A percentile compares a stretch with the other conserved stretches of the same genome.
Evolutionary conservation across 2,329 filamentous ascomycete genomes (phyloP).

Genomic region (Trichoderma endophyticum): DNA sequence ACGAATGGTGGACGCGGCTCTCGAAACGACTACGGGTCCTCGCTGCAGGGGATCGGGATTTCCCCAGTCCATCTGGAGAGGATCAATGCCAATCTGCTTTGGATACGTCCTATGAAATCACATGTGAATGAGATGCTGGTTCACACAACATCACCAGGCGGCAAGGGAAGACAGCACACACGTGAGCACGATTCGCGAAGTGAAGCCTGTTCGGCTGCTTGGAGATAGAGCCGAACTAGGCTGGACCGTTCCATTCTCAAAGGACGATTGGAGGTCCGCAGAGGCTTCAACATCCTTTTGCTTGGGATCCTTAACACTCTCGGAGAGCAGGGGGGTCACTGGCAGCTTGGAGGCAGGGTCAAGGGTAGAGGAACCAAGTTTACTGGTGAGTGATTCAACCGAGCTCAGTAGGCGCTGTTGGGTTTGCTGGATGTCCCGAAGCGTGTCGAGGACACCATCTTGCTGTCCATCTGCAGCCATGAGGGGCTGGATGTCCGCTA

Average conservation of each 20-base stretch:
- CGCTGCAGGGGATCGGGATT: constrained; percentile 68
- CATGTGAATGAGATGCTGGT: not conserved
- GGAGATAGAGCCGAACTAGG: constrained; percentile 26
- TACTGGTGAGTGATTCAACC: constrained; percentile 39
- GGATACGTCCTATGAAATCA: constrained; percentile 67
- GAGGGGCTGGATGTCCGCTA: constrained; percentile 7
- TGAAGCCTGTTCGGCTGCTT: constrained; percentile 44
- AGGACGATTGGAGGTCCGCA: not conserved
- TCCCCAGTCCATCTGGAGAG: constrained; percentile 86
- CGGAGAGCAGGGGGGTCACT: not conserved
- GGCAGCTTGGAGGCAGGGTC: constrained; percentile 9
- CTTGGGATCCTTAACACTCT: not conserved
- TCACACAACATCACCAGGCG: not conserved
- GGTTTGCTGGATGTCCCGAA: constrained; percentile 42
- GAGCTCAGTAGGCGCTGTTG: constrained; percentile 41
- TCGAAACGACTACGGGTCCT: constrained; percentile 85
- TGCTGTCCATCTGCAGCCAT: constrained; percentile 28
- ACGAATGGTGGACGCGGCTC: constrained; percentile 70
- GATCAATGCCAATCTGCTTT: constrained; percentile 89
- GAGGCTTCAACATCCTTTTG: not conserved
- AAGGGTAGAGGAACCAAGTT: constrained; percentile 23
- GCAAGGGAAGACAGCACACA: constrained; percentile 29
- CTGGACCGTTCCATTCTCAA: constrained; percentile 1
- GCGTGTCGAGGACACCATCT: constrained; percentile 27
- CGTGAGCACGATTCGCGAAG: constrained; percentile 56